phyloP scores from a whole-genome alignment of 2,329 filamentous ascomycete species.

The Blastomyces percursus region DNA sequence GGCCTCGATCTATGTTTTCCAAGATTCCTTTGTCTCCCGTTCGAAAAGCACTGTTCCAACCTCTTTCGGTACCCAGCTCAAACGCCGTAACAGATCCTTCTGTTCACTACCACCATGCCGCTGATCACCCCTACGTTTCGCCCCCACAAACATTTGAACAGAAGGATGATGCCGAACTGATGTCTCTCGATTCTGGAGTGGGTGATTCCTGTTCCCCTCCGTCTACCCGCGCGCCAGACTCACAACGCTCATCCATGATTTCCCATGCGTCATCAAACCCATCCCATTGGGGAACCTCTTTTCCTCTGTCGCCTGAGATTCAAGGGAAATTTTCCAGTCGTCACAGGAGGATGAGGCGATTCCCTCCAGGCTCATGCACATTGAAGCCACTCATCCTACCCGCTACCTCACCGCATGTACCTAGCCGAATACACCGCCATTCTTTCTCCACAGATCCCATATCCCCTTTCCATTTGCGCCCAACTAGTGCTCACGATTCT shows the following conservation, averaged over 20 bases:
- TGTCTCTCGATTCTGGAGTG: slow-evolving; percentile 17
- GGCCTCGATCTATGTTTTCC: slow-evolving; percentile 24
- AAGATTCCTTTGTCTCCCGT: slow-evolving; percentile 20
- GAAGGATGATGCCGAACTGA: slow-evolving; percentile 11
- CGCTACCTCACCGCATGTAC: slow-evolving; percentile 8
- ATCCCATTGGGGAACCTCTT: slow-evolving; percentile 16
- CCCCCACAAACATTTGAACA: slow-evolving; percentile 6
- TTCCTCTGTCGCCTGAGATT: slow-evolving; percentile 18
- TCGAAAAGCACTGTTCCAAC: slow-evolving; percentile 13
- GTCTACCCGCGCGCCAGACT: slow-evolving; percentile 12
- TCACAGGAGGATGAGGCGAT: slow-evolving; percentile 24
- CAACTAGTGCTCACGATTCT: slow-evolving; percentile 1
- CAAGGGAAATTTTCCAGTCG: slow-evolving; percentile 16
- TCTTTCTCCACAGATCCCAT: neutral
- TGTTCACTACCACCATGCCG: neutral
- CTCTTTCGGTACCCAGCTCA: slow-evolving; percentile 11
- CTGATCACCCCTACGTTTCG: slow-evolving; percentile 7
- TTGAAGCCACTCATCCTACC: slow-evolving; percentile 27
- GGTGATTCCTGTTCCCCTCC: slow-evolving; percentile 16
- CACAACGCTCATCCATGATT: slow-evolving; percentile 19
- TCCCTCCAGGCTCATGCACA: slow-evolving; percentile 26
- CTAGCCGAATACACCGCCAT: neutral
- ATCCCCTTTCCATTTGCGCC: slow-evolving; percentile 5
- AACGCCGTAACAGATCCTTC: neutral
- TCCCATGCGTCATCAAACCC: slow-evolving; percentile 18